These are phyloP conservation scores for Parasitella parasitica DNA, from an alignment of 371 early-diverging fungal species.

Conservation along the genomic window DNA sequence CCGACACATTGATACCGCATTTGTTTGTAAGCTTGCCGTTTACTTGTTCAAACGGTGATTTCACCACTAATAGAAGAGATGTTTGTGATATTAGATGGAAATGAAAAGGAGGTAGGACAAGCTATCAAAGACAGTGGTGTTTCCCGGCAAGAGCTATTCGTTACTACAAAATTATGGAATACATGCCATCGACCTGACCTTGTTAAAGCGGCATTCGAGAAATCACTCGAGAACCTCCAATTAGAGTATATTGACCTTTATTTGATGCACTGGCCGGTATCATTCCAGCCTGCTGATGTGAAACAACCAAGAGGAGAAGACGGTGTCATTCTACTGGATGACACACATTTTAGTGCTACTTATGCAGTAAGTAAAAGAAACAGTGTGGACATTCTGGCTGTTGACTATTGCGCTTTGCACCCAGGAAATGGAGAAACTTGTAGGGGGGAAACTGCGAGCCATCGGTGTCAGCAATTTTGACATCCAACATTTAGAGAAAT, in stretches of 20 bases:
- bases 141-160: slow-evolving; percentile 62
- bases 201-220: slow-evolving; percentile 46
- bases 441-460: slow-evolving; percentile 28
- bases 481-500: slow-evolving; percentile 31
- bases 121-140: slow-evolving; percentile 52
- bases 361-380: slow-evolving; percentile 42
- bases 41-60: not conserved
- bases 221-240: slow-evolving; percentile 56
- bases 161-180: slow-evolving; percentile 79
- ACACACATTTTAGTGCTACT: slow-evolving; percentile 33
- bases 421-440: slow-evolving; percentile 33
- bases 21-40: slow-evolving; percentile 26
- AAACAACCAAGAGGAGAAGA: slow-evolving; percentile 23
- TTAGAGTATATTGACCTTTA: slow-evolving; percentile 75
- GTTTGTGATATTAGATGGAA: slow-evolving; percentile 28
- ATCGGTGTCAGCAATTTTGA: slow-evolving; percentile 43
- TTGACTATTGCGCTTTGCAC: not conserved
- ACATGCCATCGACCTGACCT: slow-evolving; percentile 53
- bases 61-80: not conserved
- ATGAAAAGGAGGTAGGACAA: slow-evolving; percentile 32
- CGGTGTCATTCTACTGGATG: slow-evolving; percentile 17
- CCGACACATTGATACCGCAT: slow-evolving; percentile 30
- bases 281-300: slow-evolving; percentile 20
- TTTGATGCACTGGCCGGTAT: slow-evolving; percentile 46
- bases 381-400: slow-evolving; percentile 13